Percentiles rank a stretch among this genome's conserved stretches.
Conservation (phyloP, 2,329 filamentous ascomycete species). For the Lachnellula hyalina region DNA sequence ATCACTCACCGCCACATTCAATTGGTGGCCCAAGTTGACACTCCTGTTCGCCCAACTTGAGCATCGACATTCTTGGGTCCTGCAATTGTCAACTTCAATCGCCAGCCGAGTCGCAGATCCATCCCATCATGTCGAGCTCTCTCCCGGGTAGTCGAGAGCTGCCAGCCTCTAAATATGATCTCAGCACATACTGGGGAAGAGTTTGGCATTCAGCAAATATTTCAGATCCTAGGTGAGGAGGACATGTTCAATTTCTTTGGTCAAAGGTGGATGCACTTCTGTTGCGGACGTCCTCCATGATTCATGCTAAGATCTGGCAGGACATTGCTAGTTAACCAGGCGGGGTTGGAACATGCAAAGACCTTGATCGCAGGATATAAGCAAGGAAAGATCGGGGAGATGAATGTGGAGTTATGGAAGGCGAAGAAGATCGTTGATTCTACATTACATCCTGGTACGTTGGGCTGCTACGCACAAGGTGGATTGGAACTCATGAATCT, state of each 20-base stretch:
- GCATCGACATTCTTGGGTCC: too few species aligned
- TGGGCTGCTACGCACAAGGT: background rate
- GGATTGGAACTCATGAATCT: slow-evolving; percentile 3
- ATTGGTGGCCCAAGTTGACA: too few species aligned
- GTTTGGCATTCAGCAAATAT: slow-evolving; percentile 86
- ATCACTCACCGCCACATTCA: too few species aligned
- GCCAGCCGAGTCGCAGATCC: background rate
- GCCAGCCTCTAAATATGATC: slow-evolving; percentile 86
- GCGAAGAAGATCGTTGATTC: slow-evolving; percentile 98
- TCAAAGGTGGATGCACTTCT: slow-evolving; percentile 20
- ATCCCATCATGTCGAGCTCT: slow-evolving; percentile 54
- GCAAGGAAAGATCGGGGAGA: slow-evolving; percentile 67
- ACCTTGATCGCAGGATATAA: slow-evolving; percentile 78
- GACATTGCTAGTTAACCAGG: slow-evolving; percentile 73
- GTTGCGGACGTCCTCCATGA: background rate
- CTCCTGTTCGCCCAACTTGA: too few species aligned
- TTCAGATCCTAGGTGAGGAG: slow-evolving; percentile 86
- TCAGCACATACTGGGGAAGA: slow-evolving; percentile 90
- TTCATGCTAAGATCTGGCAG: slow-evolving; percentile 42
- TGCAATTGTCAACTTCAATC: too few species aligned
- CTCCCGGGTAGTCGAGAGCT: slow-evolving; percentile 70
- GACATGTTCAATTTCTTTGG: slow-evolving; percentile 18
- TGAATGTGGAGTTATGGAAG: slow-evolving; percentile 88
- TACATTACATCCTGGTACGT: slow-evolving; percentile 84
- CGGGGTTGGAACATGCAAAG: slow-evolving; percentile 83